Base-by-base conservation (phyloP, 306 rosid species). In the Carpinus viminea region DNA sequence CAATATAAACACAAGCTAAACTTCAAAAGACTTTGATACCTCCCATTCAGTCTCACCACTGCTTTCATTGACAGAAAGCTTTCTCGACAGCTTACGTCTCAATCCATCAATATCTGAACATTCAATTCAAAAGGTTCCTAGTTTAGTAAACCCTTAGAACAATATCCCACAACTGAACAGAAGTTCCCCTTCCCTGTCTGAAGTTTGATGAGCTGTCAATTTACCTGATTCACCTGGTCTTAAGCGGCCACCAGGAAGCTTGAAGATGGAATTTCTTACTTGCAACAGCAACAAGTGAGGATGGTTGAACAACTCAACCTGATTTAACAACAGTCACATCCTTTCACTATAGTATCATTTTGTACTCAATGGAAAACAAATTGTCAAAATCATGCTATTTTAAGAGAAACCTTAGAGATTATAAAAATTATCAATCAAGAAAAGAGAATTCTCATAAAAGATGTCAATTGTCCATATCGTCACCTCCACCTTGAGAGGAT, bases 251-350 rank as follows among this genome's bases (percentile, higher is more conserved):
- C 98, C 97, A 0, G 98, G 98, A 71, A 94, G 97, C 88, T 87
- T 89, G 77, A 86, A 88, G 69, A 85, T 68, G 78, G 95, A 89
- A 68, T 94, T 94, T 57, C 88, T 86, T 70, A 91, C 80, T 93
- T 91, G 98, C 83, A 91, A 84, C 54, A 93, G 28, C 83, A 93
- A 78, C 86, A 91, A 60, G 81, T 94, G 98, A 3, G 98, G 98
- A 81, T 94, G 95, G 73, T 91, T 89, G 86, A 94, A 94, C 89
- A 94, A 82, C 81, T 94, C 98, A 56, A 94, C 97, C 98, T 94
- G 88, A 81, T 76, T 62, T 68, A 68, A 77, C 59, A 73, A 81
- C 18, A 76, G 31, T 48, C n/a, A 8, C 47, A 48, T 75, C 54
- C 21, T 24, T 74, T 70, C 77, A 80, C 34, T 56, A 76, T 36